Base-by-base conservation (phyloP, 805 yeast genomes). In the Ascoidea tarda region DNA sequence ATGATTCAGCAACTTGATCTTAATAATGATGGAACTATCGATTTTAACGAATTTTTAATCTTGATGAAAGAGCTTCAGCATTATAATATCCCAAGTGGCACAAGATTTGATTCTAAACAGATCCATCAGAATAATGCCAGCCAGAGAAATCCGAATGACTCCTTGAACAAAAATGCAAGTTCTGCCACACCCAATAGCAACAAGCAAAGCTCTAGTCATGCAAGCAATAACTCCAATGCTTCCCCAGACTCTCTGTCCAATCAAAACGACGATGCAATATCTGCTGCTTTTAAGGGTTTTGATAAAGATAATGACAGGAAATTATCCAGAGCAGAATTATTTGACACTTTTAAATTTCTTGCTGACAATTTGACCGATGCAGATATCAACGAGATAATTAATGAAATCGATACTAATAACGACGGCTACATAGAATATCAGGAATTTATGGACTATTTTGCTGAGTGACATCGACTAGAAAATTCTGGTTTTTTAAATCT, bases 1-100 rank as follows among this genome's bases (percentile, higher is more conserved):
- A 93, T 93, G 97, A 79, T 93, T 65, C 81, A 84, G 65, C 98
- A 93, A 68, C 97, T 96, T 53, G 95, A 85, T 64, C 82, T 90
- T 57, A 88, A 87, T 69, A 91, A 95, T 58, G 96, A 95, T 60
- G 99, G 99, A 55, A 96, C 87, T 71, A 93, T 93, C 64, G 95
- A 93, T 68, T 93, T 93, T 69, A 88, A 87, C 65, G 99, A 93
- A 73, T 93, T 93, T 38, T 8, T 38, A 38, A 38, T 10, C 14
- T 38, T 38, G 8, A 38, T 38, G 44, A 38, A 38, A 10, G 14
- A 10, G 2, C 8, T 10, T 38, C 44, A 38, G 8, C 8, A 10
- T 4, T 38, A 38, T 38, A 38, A 38, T 38, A 14, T 38, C 44
- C 44, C 8, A 38, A 38, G 14, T 38, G 14, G 44, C 14, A 38